phyloP scores from a whole-genome alignment of 1,139 yeast species.

The Zygotorulaspora mrakii region DNA sequence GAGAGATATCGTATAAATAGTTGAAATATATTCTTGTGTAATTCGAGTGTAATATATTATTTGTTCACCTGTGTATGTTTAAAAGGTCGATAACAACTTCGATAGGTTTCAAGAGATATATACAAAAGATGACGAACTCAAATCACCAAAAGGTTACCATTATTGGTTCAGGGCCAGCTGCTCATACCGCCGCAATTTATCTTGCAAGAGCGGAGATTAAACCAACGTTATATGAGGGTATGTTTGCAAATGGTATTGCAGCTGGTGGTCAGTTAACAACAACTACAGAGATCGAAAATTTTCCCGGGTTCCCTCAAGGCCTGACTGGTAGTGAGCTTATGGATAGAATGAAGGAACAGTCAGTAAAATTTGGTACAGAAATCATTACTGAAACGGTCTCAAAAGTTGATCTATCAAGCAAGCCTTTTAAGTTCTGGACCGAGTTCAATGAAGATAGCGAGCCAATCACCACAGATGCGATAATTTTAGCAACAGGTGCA shows the following conservation, averaged over 20 bases:
- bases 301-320: conserved; percentile 98
- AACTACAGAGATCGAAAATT: conserved; percentile 94
- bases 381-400: conserved; percentile 92
- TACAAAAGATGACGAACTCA: conserved; percentile 8
- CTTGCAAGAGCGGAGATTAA: conserved; percentile 93
- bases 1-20: conserved; percentile 3
- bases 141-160: conserved; percentile 81
- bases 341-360: conserved; percentile 91
- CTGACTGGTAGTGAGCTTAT: conserved; percentile 81
- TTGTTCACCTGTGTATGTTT: no score
- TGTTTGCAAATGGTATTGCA: conserved; percentile 96
- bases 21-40: no score
- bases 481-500: conserved; percentile 95
- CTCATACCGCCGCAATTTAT: conserved; percentile 98
- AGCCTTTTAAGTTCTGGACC: conserved; percentile 95
- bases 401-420: conserved; percentile 77
- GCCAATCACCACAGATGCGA: conserved; percentile 89
- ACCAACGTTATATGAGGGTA: conserved; percentile 91
- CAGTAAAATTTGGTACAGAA: conserved; percentile 82
- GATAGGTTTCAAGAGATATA: background rate
- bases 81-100: background rate
- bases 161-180: conserved; percentile 98
- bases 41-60: no score
- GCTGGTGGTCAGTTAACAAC: conserved; percentile 99
- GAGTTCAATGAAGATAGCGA: conserved; percentile 87